Percentiles rank a stretch among this genome's conserved stretches.
phyloP scores from a whole-genome alignment of 805 yeast species.

The Kodamaea sagamina region DNA sequence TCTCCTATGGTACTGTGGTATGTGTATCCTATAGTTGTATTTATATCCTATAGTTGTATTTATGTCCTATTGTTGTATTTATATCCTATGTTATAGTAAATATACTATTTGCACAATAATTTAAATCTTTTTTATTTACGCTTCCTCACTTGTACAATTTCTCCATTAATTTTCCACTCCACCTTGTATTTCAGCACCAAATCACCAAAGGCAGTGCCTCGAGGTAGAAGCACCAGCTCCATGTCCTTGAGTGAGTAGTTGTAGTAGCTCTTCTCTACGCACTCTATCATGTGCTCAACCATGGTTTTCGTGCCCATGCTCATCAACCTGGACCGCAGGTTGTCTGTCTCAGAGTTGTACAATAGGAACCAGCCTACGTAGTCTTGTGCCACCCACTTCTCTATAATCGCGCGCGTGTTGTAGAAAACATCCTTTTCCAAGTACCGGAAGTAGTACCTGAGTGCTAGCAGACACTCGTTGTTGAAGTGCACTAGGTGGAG shows the following conservation, averaged over 20 bases:
- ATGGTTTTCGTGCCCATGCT: constrained; percentile 39
- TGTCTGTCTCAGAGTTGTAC: constrained; percentile 36
- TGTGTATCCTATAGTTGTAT: neutral
- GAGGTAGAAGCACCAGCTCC: constrained; percentile 29
- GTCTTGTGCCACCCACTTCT: constrained; percentile 33
- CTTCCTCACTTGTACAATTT: constrained; percentile 1
- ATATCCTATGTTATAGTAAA: neutral
- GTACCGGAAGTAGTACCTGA: constrained; percentile 31
- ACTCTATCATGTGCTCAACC: constrained; percentile 33
- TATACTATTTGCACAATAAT: too few relatives aligned
- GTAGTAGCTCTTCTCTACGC: constrained; percentile 38
- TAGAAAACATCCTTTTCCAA: constrained; percentile 18
- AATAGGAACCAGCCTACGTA: constrained; percentile 31
- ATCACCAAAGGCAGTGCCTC: constrained; percentile 20
- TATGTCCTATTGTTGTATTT: neutral
- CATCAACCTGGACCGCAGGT: constrained; percentile 41
- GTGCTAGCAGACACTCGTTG: constrained; percentile 32
- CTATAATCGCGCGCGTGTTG: constrained; percentile 14
- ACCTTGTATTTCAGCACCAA: constrained; percentile 24
- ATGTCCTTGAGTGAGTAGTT: constrained; percentile 30
- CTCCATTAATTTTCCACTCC: constrained; percentile 29
- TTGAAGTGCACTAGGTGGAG: constrained; percentile 49
- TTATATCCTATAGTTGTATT: neutral
- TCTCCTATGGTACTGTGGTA: neutral
- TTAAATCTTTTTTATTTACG: neutral